phyloP scores from a whole-genome alignment of 768 basidiomycete genomes.

The Terana coerulea region DNA sequence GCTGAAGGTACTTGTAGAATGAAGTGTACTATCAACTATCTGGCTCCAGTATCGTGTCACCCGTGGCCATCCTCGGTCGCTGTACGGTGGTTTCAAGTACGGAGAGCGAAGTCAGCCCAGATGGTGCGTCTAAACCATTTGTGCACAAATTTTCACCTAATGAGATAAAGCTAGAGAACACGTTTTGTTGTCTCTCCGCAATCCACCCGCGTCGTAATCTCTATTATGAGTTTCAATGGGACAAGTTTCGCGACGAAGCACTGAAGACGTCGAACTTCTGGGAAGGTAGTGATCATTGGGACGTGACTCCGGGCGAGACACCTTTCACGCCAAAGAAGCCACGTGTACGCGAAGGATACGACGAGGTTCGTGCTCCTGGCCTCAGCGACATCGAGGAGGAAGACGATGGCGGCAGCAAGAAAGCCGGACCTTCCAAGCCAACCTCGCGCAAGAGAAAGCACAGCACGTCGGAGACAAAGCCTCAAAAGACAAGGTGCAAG shows the following conservation, averaged over 20 bases:
- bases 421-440: background rate
- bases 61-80: slow-evolving; percentile 46
- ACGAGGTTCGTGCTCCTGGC: no score
- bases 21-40: slow-evolving; percentile 69
- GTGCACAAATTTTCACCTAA: background rate
- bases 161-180: background rate
- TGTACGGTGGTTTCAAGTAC: slow-evolving; percentile 40
- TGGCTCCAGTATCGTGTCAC: slow-evolving; percentile 43
- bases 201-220: slow-evolving; percentile 55
- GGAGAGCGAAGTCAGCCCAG: background rate
- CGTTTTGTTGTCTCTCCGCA: slow-evolving; percentile 57
- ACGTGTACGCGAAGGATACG: no score
- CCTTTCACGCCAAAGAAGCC: slow-evolving; percentile 3
- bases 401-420: background rate
- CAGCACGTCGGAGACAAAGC: background rate
- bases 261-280: slow-evolving; percentile 17
- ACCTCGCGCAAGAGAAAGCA: background rate
- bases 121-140: background rate
- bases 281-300: slow-evolving; percentile 23
- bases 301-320: background rate
- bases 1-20: slow-evolving; percentile 41
- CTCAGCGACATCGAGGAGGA: background rate
- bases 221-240: slow-evolving; percentile 64
- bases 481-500: background rate
- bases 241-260: slow-evolving; percentile 33